Conservation (phyloP, 2,329 filamentous ascomycete species). For the Pyrenophora graminea region DNA sequence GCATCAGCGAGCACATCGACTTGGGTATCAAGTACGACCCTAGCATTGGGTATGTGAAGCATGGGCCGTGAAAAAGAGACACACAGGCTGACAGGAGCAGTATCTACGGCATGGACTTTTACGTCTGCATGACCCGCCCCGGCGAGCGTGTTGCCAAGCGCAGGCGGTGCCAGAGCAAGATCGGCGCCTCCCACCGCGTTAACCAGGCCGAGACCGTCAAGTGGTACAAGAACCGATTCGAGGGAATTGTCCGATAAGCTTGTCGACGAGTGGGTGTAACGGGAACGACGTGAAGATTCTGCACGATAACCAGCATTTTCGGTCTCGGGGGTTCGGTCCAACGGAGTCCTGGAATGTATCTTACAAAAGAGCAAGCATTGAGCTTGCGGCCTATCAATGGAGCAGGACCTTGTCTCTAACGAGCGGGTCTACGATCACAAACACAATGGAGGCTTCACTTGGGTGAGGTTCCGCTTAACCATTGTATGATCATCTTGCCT, state of each 20-base stretch:
- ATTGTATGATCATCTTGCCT: constrained; percentile 53
- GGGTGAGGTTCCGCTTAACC: constrained; percentile 63
- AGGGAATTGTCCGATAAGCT: constrained; percentile 97
- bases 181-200: constrained; percentile 91
- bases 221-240: constrained; percentile 97
- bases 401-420: constrained; percentile 45
- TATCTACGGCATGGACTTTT: constrained; percentile 90
- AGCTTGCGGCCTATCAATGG: constrained; percentile 54
- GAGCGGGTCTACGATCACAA: constrained; percentile 48
- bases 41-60: constrained; percentile 44
- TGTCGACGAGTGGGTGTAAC: constrained; percentile 27
- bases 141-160: constrained; percentile 97
- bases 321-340: constrained; percentile 45
- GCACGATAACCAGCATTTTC: constrained; percentile 45
- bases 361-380: constrained; percentile 48
- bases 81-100: constrained; percentile 34
- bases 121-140: constrained; percentile 99
- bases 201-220: constrained; percentile 93
- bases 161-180: constrained; percentile 82
- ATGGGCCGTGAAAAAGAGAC: not conserved
- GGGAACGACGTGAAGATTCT: constrained; percentile 39
- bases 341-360: constrained; percentile 48
- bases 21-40: constrained; percentile 83
- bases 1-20: constrained; percentile 99
- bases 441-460: constrained; percentile 63